Base-by-base conservation (phyloP, 345 rosid species). In the Heritiera fomes region DNA sequence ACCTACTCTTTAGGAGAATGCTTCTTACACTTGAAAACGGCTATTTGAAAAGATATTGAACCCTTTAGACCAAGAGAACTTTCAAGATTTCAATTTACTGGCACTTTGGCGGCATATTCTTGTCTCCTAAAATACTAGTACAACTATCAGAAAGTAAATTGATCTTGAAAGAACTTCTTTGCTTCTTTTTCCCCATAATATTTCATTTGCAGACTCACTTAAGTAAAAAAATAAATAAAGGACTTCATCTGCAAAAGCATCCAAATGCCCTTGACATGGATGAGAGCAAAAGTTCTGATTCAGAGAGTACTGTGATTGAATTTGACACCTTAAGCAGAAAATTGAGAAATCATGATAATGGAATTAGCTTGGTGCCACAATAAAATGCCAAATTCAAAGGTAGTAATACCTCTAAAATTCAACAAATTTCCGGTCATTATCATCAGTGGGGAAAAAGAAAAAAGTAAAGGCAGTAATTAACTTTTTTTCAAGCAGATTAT, bases 291-390 rank as follows among this genome's bases (percentile, higher is more conserved):
- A 9, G 2, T 5, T 73, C 18, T 18, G 61, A 55, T 70, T 47
- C 74, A 70, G 47, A 70, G 14, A 18, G 5, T 34, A 18, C 28
- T 55, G 55, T 9, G 18, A 73, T 49, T 38, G 64, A 55, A 73
- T 10, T 40, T 73, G 34, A 55, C 63, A 72, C 47, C 13, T 8
- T n/a, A 55, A 72, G 75, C n/a, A 34, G 75, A 72, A 34, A 53
- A 0, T 34, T 52, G 9, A 53, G 45, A 59, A 38, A 67, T 45
- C 30, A 67, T 1, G 2, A 8, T n/a, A 43, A 43, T 67, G 8
- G 72, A 43, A n/a, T 67, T 52, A 43, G 5, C 45, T 55, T 73
- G 63, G 2, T 55, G 2, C 63, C 61, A 53, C 23, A 34, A 53
- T 53, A 72, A 38, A 41, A 71, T 43, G 14, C 6, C 30, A 65